A percentile compares a stretch with the other conserved stretches of the same genome.
Evolutionary conservation across 331 rosid genomes (phyloP).

Genomic region (Arachis monticola): DNA sequence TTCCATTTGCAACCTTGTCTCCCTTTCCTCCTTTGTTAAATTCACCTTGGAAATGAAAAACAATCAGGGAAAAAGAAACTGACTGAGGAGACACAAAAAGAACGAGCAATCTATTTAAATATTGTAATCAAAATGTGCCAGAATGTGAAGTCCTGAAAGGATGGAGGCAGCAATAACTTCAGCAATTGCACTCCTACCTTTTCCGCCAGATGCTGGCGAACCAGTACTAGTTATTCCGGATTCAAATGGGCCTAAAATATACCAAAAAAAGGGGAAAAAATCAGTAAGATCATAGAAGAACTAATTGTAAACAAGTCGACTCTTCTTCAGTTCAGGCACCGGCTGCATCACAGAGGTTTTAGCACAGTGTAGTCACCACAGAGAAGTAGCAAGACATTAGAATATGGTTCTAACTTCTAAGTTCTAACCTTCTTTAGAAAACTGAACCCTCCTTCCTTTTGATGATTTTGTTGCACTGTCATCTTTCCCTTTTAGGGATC

Average conservation of each 20-base stretch:
- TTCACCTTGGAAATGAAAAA: slow-evolving; percentile 42
- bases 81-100: slow-evolving; percentile 8
- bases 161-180: slow-evolving; percentile 45
- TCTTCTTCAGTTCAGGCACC: slow-evolving; percentile 3
- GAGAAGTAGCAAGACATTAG: slow-evolving; percentile 20
- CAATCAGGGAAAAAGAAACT: slow-evolving; percentile 23
- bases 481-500: slow-evolving; percentile 71
- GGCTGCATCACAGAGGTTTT: slow-evolving; percentile 32
- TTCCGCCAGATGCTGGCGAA: slow-evolving; percentile 53
- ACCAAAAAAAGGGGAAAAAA: no score
- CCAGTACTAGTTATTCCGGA: slow-evolving; percentile 33
- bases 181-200: slow-evolving; percentile 40
- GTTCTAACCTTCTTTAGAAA: slow-evolving; percentile 65
- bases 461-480: slow-evolving; percentile 68
- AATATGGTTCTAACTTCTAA: no score
- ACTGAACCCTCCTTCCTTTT: slow-evolving; percentile 79
- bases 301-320: no score
- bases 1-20: slow-evolving; percentile 54
- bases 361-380: slow-evolving; percentile 21
- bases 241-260: slow-evolving; percentile 31
- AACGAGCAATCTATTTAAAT: slow-evolving; percentile 17
- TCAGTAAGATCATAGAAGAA: no score
- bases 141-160: slow-evolving; percentile 28
- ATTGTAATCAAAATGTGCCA: slow-evolving; percentile 17
- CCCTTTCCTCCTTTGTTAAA: slow-evolving; percentile 65